Base-by-base conservation (phyloP, 805 yeast genomes). In the Kodamaea laetipori region DNA sequence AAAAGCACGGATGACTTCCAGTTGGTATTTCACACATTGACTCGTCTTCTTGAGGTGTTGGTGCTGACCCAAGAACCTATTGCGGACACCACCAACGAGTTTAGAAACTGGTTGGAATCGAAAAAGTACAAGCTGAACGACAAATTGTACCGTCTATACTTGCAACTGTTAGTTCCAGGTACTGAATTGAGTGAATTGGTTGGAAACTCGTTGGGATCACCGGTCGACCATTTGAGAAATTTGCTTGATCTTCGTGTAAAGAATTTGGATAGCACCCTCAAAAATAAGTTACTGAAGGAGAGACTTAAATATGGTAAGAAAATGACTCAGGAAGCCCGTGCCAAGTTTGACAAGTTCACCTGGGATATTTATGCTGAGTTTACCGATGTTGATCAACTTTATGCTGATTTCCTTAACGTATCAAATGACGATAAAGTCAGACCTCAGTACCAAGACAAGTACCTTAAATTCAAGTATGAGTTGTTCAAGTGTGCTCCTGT, bases 351-450 rank as follows among this genome's bases (percentile, higher is more conserved):
- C 58, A 69, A 44, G 57, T 66, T 51, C 57, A 54, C 67, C 12
- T 75, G 82, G 79, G 62, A 69, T 1, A 61, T 78, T 10, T 78
- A 80, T 52, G 51, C 69, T 39, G 56, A 69, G 6, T 42, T 23
- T 15, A 79, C 86, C 0, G 69, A 73, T 31, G 58, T 89, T 6
- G 80, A 81, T 3, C 52, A 55, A 2, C 66, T 84, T 9, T 86
- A 82, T 59, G 67, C 73, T 23, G 67, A 70, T 45, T 65, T 83
- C 40, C 71, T 89, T 40, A 81, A 85, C 54, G 57, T 77, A 10
- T 57, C 67, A 26, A 73, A 80, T 53, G 84, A 86, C 54, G 95
- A 86, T 53, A 71, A 60, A 0, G 55, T 64, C 37, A 78, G 98
- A 54, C 64, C 77, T 16, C 53, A 60, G 8, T 61, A 74, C 32